phyloP scores from a whole-genome alignment of 768 basidiomycete genomes.

The Termitomyces sp. region DNA sequence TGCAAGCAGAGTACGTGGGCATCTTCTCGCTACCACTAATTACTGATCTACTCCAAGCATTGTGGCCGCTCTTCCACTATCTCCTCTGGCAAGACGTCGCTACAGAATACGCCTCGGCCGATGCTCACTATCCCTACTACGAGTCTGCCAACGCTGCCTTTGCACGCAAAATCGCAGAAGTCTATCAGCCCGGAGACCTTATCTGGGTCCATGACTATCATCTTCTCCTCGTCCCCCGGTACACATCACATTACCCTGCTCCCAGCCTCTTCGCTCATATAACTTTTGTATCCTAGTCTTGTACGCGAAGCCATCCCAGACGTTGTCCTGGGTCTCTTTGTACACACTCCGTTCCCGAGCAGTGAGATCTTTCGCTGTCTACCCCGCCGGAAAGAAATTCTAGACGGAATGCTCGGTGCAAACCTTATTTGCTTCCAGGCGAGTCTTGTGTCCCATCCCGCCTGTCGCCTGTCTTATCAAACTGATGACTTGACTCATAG shows the following conservation, averaged over 20 bases:
- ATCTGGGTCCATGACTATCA: constrained; percentile 97
- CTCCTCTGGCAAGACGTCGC: constrained; percentile 97
- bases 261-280: not conserved
- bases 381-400: constrained; percentile 87
- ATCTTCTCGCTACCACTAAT: constrained; percentile 21
- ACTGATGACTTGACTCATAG: constrained; percentile 19
- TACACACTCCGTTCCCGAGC: constrained; percentile 97
- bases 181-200: constrained; percentile 86
- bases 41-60: constrained; percentile 39
- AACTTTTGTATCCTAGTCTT: constrained; percentile 34
- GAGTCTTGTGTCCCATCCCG: constrained; percentile 4
- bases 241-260: not conserved
- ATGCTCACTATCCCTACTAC: constrained; percentile 78
- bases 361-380: constrained; percentile 94
- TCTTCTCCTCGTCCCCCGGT: constrained; percentile 80
- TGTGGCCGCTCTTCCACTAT: constrained; percentile 99
- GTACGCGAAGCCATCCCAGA: constrained; percentile 67
- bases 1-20: constrained; percentile 95
- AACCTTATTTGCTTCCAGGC: constrained; percentile 94
- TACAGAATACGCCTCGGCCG: constrained; percentile 82
- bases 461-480: not conserved
- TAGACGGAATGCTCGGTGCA: constrained; percentile 97
- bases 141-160: constrained; percentile 81
- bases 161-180: constrained; percentile 63
- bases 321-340: constrained; percentile 83